phyloP scores from a whole-genome alignment of 2,329 filamentous ascomycete genomes.

The Nakataea oryzae region DNA sequence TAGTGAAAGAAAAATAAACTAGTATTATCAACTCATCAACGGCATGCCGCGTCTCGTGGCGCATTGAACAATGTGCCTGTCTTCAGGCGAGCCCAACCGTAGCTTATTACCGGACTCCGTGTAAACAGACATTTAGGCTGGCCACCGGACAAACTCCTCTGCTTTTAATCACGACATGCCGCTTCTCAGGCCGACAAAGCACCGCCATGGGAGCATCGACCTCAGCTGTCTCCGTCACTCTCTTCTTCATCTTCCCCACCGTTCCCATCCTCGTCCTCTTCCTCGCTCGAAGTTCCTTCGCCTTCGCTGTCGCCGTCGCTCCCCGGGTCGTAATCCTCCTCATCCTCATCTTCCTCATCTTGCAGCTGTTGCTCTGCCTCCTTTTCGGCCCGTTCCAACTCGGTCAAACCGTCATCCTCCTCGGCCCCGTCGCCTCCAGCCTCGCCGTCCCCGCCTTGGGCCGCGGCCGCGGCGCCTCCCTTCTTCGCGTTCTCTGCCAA shows the following conservation, averaged over 20 bases:
- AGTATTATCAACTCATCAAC: too few relatives aligned
- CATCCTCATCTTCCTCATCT: constrained; percentile 53
- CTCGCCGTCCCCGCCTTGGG: constrained; percentile 26
- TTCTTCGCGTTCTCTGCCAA: constrained; percentile 48
- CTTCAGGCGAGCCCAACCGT: too few relatives aligned
- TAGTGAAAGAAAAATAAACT: too few relatives aligned
- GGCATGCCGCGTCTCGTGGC: too few relatives aligned
- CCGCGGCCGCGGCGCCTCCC: constrained; percentile 21
- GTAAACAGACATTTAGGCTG: too few relatives aligned
- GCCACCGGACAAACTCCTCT: too few relatives aligned
- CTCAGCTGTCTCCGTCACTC: constrained; percentile 20
- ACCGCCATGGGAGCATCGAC: constrained; percentile 4
- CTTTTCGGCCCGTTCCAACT: constrained; percentile 39
- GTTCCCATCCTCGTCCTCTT: constrained; percentile 41
- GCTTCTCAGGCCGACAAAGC: too few relatives aligned
- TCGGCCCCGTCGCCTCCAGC: constrained; percentile 21
- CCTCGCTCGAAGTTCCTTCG: constrained; percentile 37
- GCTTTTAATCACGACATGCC: too few relatives aligned
- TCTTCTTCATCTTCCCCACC: constrained; percentile 28
- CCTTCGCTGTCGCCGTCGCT: constrained; percentile 50
- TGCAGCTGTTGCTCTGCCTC: constrained; percentile 38
- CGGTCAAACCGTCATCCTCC: constrained; percentile 30
- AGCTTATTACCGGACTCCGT: too few relatives aligned
- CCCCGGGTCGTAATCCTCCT: constrained; percentile 57
- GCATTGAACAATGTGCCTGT: too few relatives aligned